Evolutionary conservation across 768 basidiomycete genomes (phyloP), one percentile per base, ranked within the genome.

Genomic region (Tulasnella sp.): DNA sequence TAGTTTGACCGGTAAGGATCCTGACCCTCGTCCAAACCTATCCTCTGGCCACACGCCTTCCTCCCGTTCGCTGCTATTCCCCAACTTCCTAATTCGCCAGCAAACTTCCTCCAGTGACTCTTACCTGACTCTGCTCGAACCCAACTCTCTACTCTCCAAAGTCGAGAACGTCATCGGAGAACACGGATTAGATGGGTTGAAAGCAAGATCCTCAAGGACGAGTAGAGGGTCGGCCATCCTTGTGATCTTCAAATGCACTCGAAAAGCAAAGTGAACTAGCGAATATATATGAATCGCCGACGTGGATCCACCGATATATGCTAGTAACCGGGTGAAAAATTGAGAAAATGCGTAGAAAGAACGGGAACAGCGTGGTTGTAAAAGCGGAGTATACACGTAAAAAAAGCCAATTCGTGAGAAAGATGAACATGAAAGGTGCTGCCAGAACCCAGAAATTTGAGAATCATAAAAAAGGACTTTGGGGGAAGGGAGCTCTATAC

Each of bases 31-130:
- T 20, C 90, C 94, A 20, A 93, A 93, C 22, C 88, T 99, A 77
- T 90, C 94, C 31, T 95, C 94, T 0, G 98, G 98, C 0, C 98
- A 99, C 85, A 96, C 99, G 78, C 97, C 97, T 0, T 87, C 93
- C 85, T 95, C 97, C 0, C 87, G 91, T 83, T 94, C 95, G 2
- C 88, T 98, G 9, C 94, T 97, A 0, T 99, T 98, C 87, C 91
- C 88, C 81, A 80, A 87, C 44, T 95, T 97, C 85, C 88, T 97
- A 81, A 86, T 87, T 75, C 85, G 86, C n/a, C 85, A 87, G 81
- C 83, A 84, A 6, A 3, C 28, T 73, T 84, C 86, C 76, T 86
- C 88, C 74, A 89, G 86, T 58, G 84, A 84, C 83, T 90, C 92
- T 0, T 88, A 85, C 50, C 85, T 85, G 42, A 92, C 90, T 1